Conservation (phyloP, 257 asterid genomes). For the Craterostigma plantagineum region DNA sequence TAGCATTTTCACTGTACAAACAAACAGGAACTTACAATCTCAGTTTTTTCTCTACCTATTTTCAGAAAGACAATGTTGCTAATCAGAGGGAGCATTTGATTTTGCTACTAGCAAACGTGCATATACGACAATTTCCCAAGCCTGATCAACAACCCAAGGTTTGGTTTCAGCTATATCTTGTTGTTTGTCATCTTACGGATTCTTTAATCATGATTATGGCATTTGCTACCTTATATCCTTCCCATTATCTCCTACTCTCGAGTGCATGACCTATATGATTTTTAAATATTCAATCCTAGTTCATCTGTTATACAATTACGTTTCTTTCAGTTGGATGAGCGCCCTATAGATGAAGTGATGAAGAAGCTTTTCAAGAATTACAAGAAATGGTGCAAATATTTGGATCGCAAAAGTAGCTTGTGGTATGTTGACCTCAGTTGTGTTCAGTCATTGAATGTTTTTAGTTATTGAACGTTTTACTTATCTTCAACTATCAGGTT, state of each 20-base stretch:
- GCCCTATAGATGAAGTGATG: slow-evolving; percentile 61
- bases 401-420: slow-evolving; percentile 60
- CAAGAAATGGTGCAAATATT: slow-evolving; percentile 72
- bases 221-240: no score
- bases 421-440: slow-evolving; percentile 31
- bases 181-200: no score
- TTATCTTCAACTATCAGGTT: background rate
- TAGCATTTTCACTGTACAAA: background rate
- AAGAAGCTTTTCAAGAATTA: slow-evolving; percentile 67
- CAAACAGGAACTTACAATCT: background rate
- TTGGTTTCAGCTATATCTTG: slow-evolving; percentile 10
- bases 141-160: slow-evolving; percentile 99
- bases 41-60: background rate
- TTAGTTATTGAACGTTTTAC: background rate
- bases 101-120: slow-evolving; percentile 93
- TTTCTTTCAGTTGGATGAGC: slow-evolving; percentile 49
- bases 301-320: background rate
- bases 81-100: slow-evolving; percentile 98
- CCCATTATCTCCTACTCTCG: no score
- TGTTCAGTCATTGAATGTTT: background rate
- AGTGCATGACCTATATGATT: no score
- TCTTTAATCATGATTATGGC: no score
- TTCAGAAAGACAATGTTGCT: slow-evolving; percentile 88
- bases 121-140: slow-evolving; percentile 91
- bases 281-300: no score